A percentile compares a stretch with the other conserved stretches of the same genome.
These are phyloP conservation scores for Xylaria scruposa DNA, from an alignment of 495 filamentous ascomycete genomes.

Conservation along the genomic window DNA sequence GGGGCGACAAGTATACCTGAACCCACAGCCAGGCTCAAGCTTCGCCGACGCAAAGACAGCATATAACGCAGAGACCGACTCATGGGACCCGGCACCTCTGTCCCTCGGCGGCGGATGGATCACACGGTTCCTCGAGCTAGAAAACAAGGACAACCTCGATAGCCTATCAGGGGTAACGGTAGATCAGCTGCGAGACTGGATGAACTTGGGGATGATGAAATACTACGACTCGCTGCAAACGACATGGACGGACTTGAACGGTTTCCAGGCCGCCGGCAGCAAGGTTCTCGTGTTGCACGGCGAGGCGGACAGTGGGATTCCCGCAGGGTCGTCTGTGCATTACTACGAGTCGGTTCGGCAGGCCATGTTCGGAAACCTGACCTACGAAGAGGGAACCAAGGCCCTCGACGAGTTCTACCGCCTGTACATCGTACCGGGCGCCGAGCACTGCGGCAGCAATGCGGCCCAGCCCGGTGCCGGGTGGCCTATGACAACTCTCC, in stretches of 20 bases:
- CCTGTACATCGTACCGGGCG: conserved; percentile 61
- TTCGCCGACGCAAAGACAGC: conserved; percentile 53
- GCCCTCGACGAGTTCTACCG: conserved; percentile 58
- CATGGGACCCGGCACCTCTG: conserved; percentile 47
- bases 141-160: conserved; percentile 44
- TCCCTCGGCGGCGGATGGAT: conserved; percentile 50
- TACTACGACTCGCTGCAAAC: conserved; percentile 55
- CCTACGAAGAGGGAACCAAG: conserved; percentile 40
- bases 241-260: conserved; percentile 53
- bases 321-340: conserved; percentile 53
- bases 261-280: conserved; percentile 53
- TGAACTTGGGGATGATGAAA: conserved; percentile 46
- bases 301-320: conserved; percentile 56
- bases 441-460: conserved; percentile 55
- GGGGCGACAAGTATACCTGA: conserved; percentile 54
- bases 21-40: conserved; percentile 48
- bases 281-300: conserved; percentile 62
- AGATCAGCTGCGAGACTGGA: conserved; percentile 57
- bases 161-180: conserved; percentile 54
- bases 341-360: conserved; percentile 58
- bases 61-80: conserved; percentile 48
- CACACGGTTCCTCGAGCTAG: conserved; percentile 40
- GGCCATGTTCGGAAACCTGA: conserved; percentile 54
- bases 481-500: conserved; percentile 53
- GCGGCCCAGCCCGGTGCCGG: conserved; percentile 46